Evolutionary conservation across 179 eudicot genomes (phyloP).

Genomic region (Silene vulgaris): DNA sequence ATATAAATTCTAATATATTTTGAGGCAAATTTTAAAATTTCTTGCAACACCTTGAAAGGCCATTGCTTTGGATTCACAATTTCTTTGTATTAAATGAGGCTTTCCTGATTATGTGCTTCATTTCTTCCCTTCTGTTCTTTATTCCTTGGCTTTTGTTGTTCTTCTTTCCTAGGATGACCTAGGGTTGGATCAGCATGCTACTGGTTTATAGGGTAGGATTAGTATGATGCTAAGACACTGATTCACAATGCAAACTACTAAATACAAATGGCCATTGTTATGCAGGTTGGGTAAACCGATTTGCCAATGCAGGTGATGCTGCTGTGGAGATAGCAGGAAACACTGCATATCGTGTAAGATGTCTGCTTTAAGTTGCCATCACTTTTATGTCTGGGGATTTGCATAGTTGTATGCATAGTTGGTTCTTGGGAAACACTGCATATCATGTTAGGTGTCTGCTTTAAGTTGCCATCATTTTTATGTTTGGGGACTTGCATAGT

Average conservation of each 20-base stretch:
- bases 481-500: not conserved
- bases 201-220: too few species aligned
- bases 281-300: constrained; percentile 95
- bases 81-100: too few species aligned
- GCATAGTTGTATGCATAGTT: not conserved
- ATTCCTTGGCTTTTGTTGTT: too few species aligned
- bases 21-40: too few species aligned
- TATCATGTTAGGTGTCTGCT: constrained; percentile 48
- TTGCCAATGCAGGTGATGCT: constrained; percentile 93
- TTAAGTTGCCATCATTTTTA: not conserved
- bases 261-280: constrained; percentile 21
- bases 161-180: too few species aligned
- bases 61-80: too few species aligned
- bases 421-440: constrained; percentile 57
- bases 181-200: too few species aligned
- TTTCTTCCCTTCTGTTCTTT: too few species aligned
- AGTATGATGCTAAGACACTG: not conserved
- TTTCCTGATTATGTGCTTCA: too few species aligned
- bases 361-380: not conserved
- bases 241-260: not conserved
- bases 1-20: too few species aligned
- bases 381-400: not conserved
- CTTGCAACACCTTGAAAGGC: too few species aligned
- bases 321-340: constrained; percentile 86
- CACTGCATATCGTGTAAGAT: constrained; percentile 75